These are phyloP conservation scores for Boletus rubropictus DNA, from an alignment of 768 basidiomycete genomes.

Conservation along the genomic window DNA sequence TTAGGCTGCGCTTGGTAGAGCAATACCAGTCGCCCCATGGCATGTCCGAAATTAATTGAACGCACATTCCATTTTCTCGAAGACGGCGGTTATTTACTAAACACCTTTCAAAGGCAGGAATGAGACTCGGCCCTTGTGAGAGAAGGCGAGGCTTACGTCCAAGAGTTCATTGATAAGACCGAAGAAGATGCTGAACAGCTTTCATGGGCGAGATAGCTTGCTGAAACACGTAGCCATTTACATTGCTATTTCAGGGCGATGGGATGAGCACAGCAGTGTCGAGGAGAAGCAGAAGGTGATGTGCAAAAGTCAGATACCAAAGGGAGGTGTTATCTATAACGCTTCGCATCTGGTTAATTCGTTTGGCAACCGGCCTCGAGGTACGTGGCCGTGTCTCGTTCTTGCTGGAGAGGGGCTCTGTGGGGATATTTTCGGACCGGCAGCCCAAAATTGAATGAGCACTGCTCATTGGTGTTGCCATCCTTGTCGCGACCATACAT, in stretches of 20 bases:
- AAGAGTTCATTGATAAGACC: conserved; percentile 1
- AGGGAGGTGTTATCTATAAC: not conserved
- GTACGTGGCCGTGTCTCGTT: not conserved
- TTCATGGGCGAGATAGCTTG: not conserved
- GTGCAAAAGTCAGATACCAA: not conserved
- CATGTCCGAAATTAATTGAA: conserved; percentile 11
- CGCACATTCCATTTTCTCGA: conserved; percentile 15
- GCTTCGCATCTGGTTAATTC: not conserved
- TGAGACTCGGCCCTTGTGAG: not conserved
- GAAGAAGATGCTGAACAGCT: not conserved
- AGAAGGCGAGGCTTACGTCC: conserved; percentile 3
- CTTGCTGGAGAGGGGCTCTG: not conserved
- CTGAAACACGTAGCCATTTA: not conserved
- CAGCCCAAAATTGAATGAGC: not conserved
- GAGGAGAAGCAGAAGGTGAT: not conserved
- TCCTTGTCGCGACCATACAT: conserved; percentile 7
- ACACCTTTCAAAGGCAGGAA: not conserved
- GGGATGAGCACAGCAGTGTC: not conserved
- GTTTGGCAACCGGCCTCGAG: not conserved
- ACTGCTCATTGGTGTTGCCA: conserved; percentile 8
- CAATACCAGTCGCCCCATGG: not conserved
- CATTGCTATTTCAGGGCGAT: not conserved
- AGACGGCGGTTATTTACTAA: conserved; percentile 9
- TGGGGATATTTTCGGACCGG: conserved; percentile 1
- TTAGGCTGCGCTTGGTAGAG: conserved; percentile 4